Evolutionary conservation across 768 basidiomycete genomes (phyloP), one percentile per base, ranked within the genome.

Genomic region (Amanita thiersii): DNA sequence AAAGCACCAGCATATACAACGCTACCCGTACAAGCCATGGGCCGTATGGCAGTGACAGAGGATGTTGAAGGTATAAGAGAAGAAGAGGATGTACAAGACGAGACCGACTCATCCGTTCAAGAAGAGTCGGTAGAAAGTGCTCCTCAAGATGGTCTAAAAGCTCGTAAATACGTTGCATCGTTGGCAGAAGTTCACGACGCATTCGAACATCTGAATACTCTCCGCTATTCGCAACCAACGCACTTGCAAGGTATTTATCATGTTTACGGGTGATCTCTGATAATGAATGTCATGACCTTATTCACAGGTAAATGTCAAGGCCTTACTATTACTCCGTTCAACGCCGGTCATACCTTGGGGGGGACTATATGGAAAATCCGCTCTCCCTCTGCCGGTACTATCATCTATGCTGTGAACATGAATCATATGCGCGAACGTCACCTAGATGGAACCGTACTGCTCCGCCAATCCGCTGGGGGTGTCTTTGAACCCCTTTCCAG

Each of bases 311-410:
- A 91, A 67, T 89, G 87, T 54, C 86, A 92, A 57, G 89, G 89
- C 12, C 65, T 93, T 53, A 93, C 91, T 1, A 87, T 99, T 48
- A 93, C 92, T 12, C 91, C 96, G 1, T 96, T 92, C 62, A 85
- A 87, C 52, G 86, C 91, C 9, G 96, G 94, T 0, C 93, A 97
- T 59, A 89, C 89, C 0, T 74, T 99, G 11, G 96, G 96, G 46
- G 96, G 94, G 32, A 90, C 93, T 4, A 86, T 99, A 48, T 98
- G 92, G 92, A 97, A 97, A 57, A 86, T 99, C 47, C 81, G 96
- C n/a, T 97, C 93, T 0, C 92, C 96, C 2, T 91, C 92, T 0
- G 88, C 89, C 8, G 94, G 93, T 2, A 97, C 96, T 2, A 84
- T 98, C 24, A 68, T 98, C 18, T 97, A 99, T 56, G 92, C 92